Conservation (phyloP, 306 rosid genomes). For the Casuarina glauca region DNA sequence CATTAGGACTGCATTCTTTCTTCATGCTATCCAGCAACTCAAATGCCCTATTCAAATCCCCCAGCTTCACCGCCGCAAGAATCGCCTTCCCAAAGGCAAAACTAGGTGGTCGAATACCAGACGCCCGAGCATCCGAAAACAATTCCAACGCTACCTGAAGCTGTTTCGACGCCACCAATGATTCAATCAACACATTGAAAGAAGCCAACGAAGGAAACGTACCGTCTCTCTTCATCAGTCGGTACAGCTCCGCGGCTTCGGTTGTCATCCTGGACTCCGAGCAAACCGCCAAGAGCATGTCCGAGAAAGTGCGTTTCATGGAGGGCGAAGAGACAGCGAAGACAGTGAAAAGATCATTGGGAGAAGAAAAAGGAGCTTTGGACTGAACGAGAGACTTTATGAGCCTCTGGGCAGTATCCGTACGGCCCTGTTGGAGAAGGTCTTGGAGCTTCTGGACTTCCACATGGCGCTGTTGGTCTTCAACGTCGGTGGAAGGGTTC, state of each 20-base stretch:
- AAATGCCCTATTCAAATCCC: constrained; percentile 43
- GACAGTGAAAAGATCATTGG: constrained; percentile 45
- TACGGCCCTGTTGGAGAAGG: constrained; percentile 47
- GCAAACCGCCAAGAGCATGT: constrained; percentile 50
- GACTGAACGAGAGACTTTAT: constrained; percentile 53
- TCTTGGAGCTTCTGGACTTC: constrained; percentile 45
- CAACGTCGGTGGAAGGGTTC: constrained; percentile 1
- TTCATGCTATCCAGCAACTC: constrained; percentile 52
- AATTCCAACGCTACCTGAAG: constrained; percentile 39
- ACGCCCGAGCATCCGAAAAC: constrained; percentile 48
- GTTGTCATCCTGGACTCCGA: constrained; percentile 39
- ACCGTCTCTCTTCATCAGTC: constrained; percentile 49
- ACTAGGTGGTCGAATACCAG: constrained; percentile 47
- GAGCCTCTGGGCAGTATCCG: constrained; percentile 38
- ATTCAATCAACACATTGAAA: constrained; percentile 44
- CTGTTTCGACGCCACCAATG: constrained; percentile 38
- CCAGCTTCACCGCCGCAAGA: constrained; percentile 60
- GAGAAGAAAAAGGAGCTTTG: constrained; percentile 45
- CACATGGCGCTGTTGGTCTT: constrained; percentile 36
- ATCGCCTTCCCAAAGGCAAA: constrained; percentile 57
- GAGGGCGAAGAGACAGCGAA: constrained; percentile 44
- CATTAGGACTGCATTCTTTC: constrained; percentile 38
- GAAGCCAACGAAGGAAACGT: constrained; percentile 47
- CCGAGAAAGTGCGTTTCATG: constrained; percentile 45
- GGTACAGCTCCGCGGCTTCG: constrained; percentile 47